Evolutionary conservation across 2,329 filamentous ascomycete species (phyloP).

Genomic region (Fusarium penzigii): DNA sequence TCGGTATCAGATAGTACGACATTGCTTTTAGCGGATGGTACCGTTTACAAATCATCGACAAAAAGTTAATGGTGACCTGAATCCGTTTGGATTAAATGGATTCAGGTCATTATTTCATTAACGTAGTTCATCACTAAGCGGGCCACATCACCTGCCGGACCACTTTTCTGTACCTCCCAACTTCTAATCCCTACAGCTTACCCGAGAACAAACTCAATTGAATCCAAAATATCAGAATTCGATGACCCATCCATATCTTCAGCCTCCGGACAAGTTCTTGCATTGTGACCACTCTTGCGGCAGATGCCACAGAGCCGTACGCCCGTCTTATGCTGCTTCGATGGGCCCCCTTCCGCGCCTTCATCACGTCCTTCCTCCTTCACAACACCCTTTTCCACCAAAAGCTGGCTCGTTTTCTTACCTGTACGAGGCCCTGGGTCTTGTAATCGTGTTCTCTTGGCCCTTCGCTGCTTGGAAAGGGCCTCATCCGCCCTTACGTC

Average conservation of each 20-base stretch:
- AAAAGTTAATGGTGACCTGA: too few species aligned
- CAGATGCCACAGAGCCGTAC: neutral
- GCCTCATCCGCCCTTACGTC: neutral
- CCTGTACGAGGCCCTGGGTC: neutral
- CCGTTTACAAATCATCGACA: too few species aligned
- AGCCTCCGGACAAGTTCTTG: neutral
- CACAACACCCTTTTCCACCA: neutral
- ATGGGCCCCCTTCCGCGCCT: neutral
- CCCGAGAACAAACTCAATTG: neutral
- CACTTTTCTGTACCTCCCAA: too few species aligned
- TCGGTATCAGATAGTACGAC: too few species aligned
- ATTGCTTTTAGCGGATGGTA: too few species aligned
- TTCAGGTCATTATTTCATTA: too few species aligned
- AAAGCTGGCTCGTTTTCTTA: neutral
- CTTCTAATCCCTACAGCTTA: neutral
- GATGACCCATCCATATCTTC: neutral
- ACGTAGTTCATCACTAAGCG: too few species aligned
- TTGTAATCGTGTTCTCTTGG: slow-evolving; percentile 3
- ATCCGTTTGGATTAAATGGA: too few species aligned
- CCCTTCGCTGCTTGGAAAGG: slow-evolving; percentile 4
- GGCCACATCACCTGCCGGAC: too few species aligned
- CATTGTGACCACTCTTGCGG: neutral
- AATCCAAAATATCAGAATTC: neutral
- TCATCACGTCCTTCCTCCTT: neutral
- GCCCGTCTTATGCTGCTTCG: neutral